These are phyloP conservation scores for Populus nigra DNA, from an alignment of 345 rosid genomes.

Conservation along the genomic window DNA sequence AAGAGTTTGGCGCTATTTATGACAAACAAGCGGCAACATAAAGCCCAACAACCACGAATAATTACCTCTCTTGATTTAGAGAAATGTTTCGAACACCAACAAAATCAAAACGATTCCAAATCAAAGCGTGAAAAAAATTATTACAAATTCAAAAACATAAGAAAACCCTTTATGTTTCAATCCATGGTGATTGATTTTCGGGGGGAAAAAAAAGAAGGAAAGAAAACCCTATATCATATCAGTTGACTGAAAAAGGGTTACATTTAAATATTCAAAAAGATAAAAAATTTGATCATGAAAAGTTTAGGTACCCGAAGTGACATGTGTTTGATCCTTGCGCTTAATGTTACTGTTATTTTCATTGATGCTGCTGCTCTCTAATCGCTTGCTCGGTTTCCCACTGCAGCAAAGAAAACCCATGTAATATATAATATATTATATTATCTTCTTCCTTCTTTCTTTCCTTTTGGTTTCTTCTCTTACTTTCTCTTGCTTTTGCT, in stretches of 20 bases:
- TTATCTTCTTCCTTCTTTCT: background rate
- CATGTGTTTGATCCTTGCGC: constrained; percentile 37
- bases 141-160: background rate
- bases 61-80: background rate
- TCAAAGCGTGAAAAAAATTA: background rate
- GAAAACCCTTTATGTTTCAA: background rate
- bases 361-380: constrained; percentile 22
- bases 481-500: constrained; percentile 3
- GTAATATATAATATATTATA: background rate
- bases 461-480: background rate
- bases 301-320: constrained; percentile 37
- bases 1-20: constrained; percentile 14
- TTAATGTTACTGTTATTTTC: constrained; percentile 25
- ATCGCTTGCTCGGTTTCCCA: constrained; percentile 40
- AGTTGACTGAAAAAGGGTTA: background rate
- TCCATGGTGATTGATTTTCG: background rate
- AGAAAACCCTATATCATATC: background rate
- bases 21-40: background rate
- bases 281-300: background rate
- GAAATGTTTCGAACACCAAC: background rate
- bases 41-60: background rate
- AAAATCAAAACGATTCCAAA: background rate
- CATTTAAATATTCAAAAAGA: background rate
- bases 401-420: constrained; percentile 71
- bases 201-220: background rate